Conservation (phyloP, 2,329 filamentous ascomycete genomes). For the Calonectria hawksworthii region DNA sequence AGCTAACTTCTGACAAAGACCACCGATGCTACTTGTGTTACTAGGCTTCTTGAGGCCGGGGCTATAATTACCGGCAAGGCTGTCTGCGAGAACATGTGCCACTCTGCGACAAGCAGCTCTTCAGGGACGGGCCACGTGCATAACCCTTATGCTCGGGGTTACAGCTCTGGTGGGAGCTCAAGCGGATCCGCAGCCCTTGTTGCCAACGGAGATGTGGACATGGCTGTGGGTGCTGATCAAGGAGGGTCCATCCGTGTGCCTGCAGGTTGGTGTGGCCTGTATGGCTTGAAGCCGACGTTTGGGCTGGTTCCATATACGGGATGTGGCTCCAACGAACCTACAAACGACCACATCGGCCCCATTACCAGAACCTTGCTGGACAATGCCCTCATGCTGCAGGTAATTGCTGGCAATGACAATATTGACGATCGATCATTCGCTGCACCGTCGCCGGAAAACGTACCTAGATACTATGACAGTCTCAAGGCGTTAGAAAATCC, state of each 20-base stretch:
- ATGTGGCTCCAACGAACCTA: neutral
- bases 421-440: slow-evolving; percentile 12
- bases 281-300: slow-evolving; percentile 5
- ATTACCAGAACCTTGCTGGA: neutral
- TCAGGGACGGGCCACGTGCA: slow-evolving; percentile 10
- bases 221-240: slow-evolving; percentile 10
- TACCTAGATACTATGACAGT: slow-evolving; percentile 5
- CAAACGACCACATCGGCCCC: slow-evolving; percentile 1
- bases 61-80: slow-evolving; percentile 1
- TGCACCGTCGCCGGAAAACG: neutral
- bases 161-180: slow-evolving; percentile 1
- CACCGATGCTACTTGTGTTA: slow-evolving; percentile 8
- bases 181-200: slow-evolving; percentile 6
- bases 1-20: neutral
- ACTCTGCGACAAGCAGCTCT: neutral
- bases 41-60: neutral
- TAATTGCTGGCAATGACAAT: slow-evolving; percentile 8
- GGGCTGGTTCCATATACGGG: slow-evolving; percentile 10
- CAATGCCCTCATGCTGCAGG: slow-evolving; percentile 6
- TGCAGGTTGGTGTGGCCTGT: slow-evolving; percentile 3
- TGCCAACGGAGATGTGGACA: neutral
- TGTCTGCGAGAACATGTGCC: slow-evolving; percentile 15
- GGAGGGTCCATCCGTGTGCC: slow-evolving; percentile 14
- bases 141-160: slow-evolving; percentile 14
- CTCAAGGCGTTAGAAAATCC: neutral